Percentiles rank a stretch among this genome's conserved stretches.
Evolutionary conservation across 192 early-diverging fungal genomes (phyloP).

Genomic region (Chytriomyces confervae): DNA sequence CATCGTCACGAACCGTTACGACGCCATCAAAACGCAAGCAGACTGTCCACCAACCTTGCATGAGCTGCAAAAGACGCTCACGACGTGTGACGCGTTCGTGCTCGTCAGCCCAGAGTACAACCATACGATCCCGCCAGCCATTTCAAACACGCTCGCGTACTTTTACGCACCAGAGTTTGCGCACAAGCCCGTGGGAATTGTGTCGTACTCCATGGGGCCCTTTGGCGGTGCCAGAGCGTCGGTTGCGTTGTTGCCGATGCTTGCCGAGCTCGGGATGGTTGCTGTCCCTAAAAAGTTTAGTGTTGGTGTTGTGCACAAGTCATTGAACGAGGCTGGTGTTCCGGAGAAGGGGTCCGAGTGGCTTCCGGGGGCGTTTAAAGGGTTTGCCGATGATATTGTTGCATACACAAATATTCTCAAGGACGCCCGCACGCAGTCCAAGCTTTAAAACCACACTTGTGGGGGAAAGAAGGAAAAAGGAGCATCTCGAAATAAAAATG

Average conservation of each 20-base stretch:
- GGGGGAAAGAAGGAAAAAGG: no score
- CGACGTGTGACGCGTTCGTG: conserved; percentile 40
- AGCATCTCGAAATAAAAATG: no score
- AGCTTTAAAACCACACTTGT: no score
- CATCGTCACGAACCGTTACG: conserved; percentile 9
- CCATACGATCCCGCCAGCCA: conserved; percentile 42
- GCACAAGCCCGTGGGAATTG: conserved; percentile 40
- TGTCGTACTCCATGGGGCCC: conserved; percentile 38
- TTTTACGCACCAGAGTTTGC: conserved; percentile 38
- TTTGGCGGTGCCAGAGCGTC: conserved; percentile 44
- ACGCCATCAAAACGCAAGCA: conserved; percentile 16
- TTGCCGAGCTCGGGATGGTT: conserved; percentile 36
- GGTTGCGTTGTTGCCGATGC: conserved; percentile 23
- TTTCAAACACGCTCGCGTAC: conserved; percentile 45
- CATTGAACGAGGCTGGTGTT: conserved; percentile 34
- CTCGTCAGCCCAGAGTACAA: conserved; percentile 47
- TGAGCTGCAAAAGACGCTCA: conserved; percentile 4
- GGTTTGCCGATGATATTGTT: conserved; percentile 35
- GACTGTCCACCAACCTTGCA: conserved; percentile 32
- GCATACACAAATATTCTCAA: conserved; percentile 27
- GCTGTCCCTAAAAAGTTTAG: conserved; percentile 35
- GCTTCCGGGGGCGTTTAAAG: conserved; percentile 4
- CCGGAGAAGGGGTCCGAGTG: neutral
- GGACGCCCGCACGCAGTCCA: neutral
- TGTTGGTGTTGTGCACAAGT: conserved; percentile 22